Evolutionary conservation across 1,284 basidiomycete species (phyloP).

Genomic region (Hypsizygus ulmarius): DNA sequence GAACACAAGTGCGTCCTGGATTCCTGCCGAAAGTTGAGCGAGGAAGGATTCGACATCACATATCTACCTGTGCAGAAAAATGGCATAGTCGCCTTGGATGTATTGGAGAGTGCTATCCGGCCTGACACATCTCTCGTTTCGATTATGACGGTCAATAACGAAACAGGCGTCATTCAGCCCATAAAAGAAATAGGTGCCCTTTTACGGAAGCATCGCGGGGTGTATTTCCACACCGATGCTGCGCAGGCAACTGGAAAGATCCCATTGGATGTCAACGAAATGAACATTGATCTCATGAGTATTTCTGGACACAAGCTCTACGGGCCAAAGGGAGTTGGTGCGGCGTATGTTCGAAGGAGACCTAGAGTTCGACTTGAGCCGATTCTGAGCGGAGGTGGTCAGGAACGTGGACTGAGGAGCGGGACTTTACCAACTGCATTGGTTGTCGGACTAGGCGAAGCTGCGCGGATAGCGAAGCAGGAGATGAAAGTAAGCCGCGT

Average conservation of each 20-base stretch:
- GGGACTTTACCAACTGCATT: constrained; percentile 92
- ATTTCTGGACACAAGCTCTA: constrained; percentile 98
- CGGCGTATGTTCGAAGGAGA: constrained; percentile 89
- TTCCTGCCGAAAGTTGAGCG: constrained; percentile 92
- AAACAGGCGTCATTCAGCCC: constrained; percentile 98
- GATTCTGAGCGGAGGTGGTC: constrained; percentile 94
- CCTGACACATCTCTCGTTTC: constrained; percentile 89
- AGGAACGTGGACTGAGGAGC: constrained; percentile 93
- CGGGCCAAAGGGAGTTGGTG: constrained; percentile 96
- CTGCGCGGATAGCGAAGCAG: constrained; percentile 85
- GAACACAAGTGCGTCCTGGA: constrained; percentile 99
- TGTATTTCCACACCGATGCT: constrained; percentile 97
- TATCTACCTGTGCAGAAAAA: constrained; percentile 92
- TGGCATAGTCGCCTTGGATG: constrained; percentile 78
- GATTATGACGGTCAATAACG: constrained; percentile 99
- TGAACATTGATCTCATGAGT: constrained; percentile 95
- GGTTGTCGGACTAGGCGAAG: constrained; percentile 93
- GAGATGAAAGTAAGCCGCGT: constrained; percentile 82
- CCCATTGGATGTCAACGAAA: constrained; percentile 89
- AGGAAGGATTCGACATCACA: constrained; percentile 97
- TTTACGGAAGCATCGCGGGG: constrained; percentile 78
- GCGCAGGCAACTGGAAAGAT: constrained; percentile 96
- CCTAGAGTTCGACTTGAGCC: constrained; percentile 95
- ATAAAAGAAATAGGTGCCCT: constrained; percentile 93
- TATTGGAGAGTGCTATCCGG: constrained; percentile 80